phyloP scores from a whole-genome alignment of 1,284 basidiomycete genomes.

The Cryptococcus sp. region DNA sequence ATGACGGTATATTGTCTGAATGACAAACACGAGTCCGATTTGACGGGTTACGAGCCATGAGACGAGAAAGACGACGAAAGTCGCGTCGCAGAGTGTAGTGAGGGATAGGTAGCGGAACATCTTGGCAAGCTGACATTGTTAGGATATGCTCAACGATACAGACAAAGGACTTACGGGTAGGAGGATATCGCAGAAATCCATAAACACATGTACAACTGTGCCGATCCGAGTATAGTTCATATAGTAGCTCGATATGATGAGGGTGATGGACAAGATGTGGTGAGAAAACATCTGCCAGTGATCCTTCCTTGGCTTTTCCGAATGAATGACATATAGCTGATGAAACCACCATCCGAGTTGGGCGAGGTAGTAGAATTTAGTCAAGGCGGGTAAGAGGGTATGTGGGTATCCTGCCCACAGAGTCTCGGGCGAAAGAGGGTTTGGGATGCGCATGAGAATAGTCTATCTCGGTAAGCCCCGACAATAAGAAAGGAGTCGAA shows the following conservation, averaged over 20 bases:
- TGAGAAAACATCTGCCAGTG: slow-evolving; percentile 95
- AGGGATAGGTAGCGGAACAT: slow-evolving; percentile 81
- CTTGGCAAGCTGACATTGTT: slow-evolving; percentile 67
- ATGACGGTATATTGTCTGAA: slow-evolving; percentile 60
- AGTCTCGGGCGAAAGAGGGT: slow-evolving; percentile 62
- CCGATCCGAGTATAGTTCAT: slow-evolving; percentile 84
- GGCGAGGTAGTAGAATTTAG: slow-evolving; percentile 88
- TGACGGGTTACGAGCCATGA: slow-evolving; percentile 89
- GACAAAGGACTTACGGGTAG: slow-evolving; percentile 64
- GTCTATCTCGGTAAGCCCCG: slow-evolving; percentile 55
- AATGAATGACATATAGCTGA: slow-evolving; percentile 84
- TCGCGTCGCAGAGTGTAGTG: slow-evolving; percentile 65
- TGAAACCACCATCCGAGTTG: slow-evolving; percentile 93
- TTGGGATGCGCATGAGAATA: slow-evolving; percentile 69
- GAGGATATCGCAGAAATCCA: slow-evolving; percentile 91
- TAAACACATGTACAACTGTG: slow-evolving; percentile 78
- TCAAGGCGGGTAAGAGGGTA: slow-evolving; percentile 64
- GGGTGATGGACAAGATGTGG: slow-evolving; percentile 80
- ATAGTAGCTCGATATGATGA: slow-evolving; percentile 74
- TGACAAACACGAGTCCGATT: slow-evolving; percentile 66
- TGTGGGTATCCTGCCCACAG: slow-evolving; percentile 84
- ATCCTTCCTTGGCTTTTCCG: slow-evolving; percentile 89
- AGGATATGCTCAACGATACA: not conserved
- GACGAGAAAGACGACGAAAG: slow-evolving; percentile 75
- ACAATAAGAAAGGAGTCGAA: not conserved